Conservation (phyloP, 768 basidiomycete genomes). For the Saitozyma podzolica region DNA sequence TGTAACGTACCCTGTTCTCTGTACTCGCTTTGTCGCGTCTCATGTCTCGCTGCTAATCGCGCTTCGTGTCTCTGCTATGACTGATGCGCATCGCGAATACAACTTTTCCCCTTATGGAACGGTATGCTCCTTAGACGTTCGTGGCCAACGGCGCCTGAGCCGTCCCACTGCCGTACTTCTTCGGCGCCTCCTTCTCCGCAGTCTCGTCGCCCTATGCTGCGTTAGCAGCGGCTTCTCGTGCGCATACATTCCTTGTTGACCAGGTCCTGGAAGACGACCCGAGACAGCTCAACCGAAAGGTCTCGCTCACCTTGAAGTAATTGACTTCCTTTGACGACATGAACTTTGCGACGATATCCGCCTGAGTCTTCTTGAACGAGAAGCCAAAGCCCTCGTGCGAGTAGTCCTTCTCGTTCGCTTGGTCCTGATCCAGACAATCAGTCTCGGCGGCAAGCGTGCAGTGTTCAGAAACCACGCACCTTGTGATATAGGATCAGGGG, state of each 20-base stretch:
- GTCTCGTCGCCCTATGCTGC: conserved; percentile 32
- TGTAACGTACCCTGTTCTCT: no score
- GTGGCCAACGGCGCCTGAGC: conserved; percentile 33
- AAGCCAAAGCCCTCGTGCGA: conserved; percentile 56
- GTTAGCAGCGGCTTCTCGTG: no score
- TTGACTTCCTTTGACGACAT: conserved; percentile 35
- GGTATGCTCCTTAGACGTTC: conserved; percentile 12
- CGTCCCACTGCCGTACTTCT: conserved; percentile 40
- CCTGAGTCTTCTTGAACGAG: conserved; percentile 56
- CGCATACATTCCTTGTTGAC: no score
- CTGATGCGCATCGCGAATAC: no score
- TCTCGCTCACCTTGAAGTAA: conserved; percentile 37
- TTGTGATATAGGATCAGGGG: conserved; percentile 44
- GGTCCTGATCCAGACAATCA: conserved; percentile 53
- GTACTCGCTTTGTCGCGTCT: background rate
- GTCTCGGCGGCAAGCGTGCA: conserved; percentile 20
- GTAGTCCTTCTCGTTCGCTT: conserved; percentile 57
- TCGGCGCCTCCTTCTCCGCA: conserved; percentile 40
- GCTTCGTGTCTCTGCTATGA: background rate
- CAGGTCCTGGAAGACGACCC: background rate
- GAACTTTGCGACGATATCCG: conserved; percentile 44
- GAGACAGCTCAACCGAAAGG: background rate
- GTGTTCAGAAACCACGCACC: conserved; percentile 3
- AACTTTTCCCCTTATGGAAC: no score
- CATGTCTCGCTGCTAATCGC: background rate